Evolutionary conservation across 139 green algal genomes (phyloP).

Genomic region (Chlamydomonas sp.): DNA sequence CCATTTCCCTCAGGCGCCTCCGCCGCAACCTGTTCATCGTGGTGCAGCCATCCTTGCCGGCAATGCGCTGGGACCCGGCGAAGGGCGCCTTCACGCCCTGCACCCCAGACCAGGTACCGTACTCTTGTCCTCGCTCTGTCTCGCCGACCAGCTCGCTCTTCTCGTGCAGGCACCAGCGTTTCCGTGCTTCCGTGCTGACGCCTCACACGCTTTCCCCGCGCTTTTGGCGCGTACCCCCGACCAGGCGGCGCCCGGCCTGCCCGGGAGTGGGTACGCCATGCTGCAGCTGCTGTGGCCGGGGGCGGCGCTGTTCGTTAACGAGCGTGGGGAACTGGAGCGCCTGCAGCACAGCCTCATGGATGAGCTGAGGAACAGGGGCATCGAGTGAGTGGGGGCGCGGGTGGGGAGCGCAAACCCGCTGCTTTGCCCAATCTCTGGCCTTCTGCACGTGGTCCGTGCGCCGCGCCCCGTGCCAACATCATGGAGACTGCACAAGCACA

Average conservation of each 20-base stretch:
- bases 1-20: slow-evolving; percentile 3
- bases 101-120: slow-evolving; percentile 5
- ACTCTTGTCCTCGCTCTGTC: too few species aligned
- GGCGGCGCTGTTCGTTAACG: slow-evolving; percentile 13
- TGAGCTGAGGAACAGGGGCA: neutral
- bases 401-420: too few species aligned
- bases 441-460: too few species aligned
- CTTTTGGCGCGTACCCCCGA: too few species aligned
- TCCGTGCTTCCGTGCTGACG: too few species aligned
- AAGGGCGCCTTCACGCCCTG: neutral
- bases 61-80: slow-evolving; percentile 12
- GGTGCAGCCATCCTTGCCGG: slow-evolving; percentile 4
- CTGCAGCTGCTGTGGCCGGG: slow-evolving; percentile 39
- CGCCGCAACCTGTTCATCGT: slow-evolving; percentile 27
- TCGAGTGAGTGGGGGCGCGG: neutral
- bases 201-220: too few species aligned
- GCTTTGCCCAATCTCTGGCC: too few species aligned
- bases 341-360: slow-evolving; percentile 29
- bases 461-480: too few species aligned
- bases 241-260: neutral
- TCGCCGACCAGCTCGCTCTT: too few species aligned
- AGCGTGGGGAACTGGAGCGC: slow-evolving; percentile 17
- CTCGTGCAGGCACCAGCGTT: too few species aligned
- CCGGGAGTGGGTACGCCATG: slow-evolving; percentile 20
- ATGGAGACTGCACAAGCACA: too few species aligned